Base-by-base conservation (phyloP, 2,329 filamentous ascomycete species). In the Fusarium caatingaense region DNA sequence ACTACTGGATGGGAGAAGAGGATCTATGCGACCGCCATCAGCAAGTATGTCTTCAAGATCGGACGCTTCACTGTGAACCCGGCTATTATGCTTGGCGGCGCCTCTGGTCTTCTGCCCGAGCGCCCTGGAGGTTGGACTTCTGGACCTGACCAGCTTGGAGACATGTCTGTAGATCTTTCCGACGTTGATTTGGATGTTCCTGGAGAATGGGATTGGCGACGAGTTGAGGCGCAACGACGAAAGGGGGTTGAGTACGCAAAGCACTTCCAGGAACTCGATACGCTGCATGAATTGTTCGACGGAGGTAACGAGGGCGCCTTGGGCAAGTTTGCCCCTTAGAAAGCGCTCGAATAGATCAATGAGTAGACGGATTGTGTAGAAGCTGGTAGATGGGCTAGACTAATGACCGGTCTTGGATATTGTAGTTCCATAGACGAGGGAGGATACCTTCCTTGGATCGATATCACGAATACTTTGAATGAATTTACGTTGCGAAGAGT, bases 21-120 rank as follows among this genome's bases (percentile, higher is more conserved):
- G 64, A 85, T 95, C 41, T 86, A 91, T 72, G 93, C 92, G 2
- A 91, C 90, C 0, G 90, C 89, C 1, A 80, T 95, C 45, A 90
- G 88, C 82, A 94, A 94, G 82, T 95, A 95, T 78, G 92, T 95
- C 42, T 90, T 93, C 78, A 95, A 95, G 83, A 85, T 93, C 59
- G 92, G 91, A 2, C 85, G 95, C 25, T 84, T 96, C 74, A 98
- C 95, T 0, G 88, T 98, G 6, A 89, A 94, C 69, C 94, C 96
- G 0, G 91, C 94, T 72, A 85, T 92, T 48, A 84, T 95, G 10
- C 84, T 98, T 27, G 84, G 87, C 45, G 87, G 90, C 37, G 68
- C 65, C 23, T 91, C 91, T 51, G 89, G 90, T 3, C 83, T 98
- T 77, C 82, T 98, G 53, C 96, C 96, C 0, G 82, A 86, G 60